Evolutionary conservation across 345 rosid species (phyloP), one percentile per base, ranked within the genome.

Genomic region (Camelina hispida): DNA sequence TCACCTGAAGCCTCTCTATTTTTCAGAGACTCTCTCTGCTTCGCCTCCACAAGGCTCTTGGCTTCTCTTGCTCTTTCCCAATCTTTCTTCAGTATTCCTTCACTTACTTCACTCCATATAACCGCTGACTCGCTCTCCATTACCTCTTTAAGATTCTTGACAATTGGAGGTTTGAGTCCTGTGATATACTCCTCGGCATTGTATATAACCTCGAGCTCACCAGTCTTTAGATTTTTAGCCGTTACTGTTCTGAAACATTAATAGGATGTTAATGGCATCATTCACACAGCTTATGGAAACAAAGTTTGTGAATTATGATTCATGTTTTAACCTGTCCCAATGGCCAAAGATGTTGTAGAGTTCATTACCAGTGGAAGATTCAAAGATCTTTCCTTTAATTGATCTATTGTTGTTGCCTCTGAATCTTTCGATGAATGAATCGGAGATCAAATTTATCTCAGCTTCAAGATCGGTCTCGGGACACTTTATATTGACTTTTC

Each of bases 11-110:
- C 82, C 16, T 73, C 77, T 75, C 91, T 86, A 8, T 82, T 83
- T 74, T 67, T 90, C 43, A 57, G 55, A 2, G 75, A 47, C 72
- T 76, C 79, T 66, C 98, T 87, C 34, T 91, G 96, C 57, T 78
- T 81, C 47, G 84, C 88, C 80, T 93, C 98, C 4, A 91, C 71
- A 1, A 38, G 69, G 14, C 68, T 84, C 90, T 94, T 94, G 4
- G 87, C 89, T 74, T 86, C 86, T 17, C 78, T 81, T 18, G 95
- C 96, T 79, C 80, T 86, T 52, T 80, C 85, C 97, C 97, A 94
- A 1, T 91, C 90, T 53, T 82, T 75, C 50, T 57, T 81, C 51
- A 91, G 51, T 40, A 94, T 85, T 32, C 71, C 85, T 75, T 73
- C 78, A 84, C 85, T 90, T 47, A 88, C 84, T 65, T 79, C 85